Conservation (phyloP, 1,139 yeast genomes). For the Spathaspora sp. region DNA sequence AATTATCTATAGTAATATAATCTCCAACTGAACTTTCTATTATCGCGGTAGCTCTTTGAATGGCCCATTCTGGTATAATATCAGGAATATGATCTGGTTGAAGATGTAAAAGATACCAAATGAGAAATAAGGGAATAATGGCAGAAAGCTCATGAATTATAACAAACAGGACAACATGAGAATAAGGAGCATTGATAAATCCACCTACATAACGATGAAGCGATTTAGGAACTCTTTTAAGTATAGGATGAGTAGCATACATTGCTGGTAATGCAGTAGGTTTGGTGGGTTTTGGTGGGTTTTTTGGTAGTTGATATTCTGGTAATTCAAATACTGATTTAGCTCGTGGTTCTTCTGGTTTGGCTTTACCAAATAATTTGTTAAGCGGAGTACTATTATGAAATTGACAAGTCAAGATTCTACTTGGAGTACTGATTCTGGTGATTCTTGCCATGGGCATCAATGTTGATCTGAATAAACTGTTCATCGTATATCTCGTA, state of each 20-base stretch:
- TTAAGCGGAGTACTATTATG: background rate
- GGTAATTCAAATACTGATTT: background rate
- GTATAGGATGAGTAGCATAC: constrained; percentile 28
- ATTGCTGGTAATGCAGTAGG: background rate
- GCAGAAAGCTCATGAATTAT: constrained; percentile 87
- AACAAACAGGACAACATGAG: constrained; percentile 71
- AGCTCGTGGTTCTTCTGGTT: background rate
- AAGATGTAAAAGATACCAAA: constrained; percentile 75
- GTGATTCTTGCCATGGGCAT: background rate
- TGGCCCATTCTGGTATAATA: constrained; percentile 66
- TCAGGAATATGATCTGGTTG: constrained; percentile 41
- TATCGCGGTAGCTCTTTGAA: constrained; percentile 59
- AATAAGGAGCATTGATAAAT: constrained; percentile 60
- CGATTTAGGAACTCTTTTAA: constrained; percentile 45
- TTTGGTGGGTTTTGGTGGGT: constrained; percentile 1
- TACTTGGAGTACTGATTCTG: background rate
- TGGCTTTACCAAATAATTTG: constrained; percentile 3
- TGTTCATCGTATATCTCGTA: background rate
- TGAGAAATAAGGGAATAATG: constrained; percentile 68
- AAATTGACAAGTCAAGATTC: constrained; percentile 1
- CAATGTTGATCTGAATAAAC: background rate
- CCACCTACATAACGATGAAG: constrained; percentile 50
- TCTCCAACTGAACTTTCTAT: constrained; percentile 47
- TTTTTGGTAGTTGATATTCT: background rate
- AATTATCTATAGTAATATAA: constrained; percentile 34